Percentiles rank a stretch among this genome's conserved stretches.
Evolutionary conservation across 2,329 filamentous ascomycete genomes (phyloP).

Genomic region (Claviceps arundinis): DNA sequence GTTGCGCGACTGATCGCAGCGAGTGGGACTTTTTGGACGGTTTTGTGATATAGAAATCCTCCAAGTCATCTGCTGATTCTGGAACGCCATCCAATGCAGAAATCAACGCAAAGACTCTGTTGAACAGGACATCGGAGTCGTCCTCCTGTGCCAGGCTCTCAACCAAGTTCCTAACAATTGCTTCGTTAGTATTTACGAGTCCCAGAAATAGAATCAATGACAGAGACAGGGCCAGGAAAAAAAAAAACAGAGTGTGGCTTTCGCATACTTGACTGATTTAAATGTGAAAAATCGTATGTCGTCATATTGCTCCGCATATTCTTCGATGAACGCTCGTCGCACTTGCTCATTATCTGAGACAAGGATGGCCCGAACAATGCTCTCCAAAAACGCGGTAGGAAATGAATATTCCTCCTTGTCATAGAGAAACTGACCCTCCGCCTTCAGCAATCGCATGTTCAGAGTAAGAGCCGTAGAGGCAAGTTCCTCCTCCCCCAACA

Average conservation of each 20-base stretch:
- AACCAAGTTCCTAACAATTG: conserved; percentile 13
- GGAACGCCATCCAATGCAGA: conserved; percentile 59
- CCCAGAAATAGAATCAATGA: neutral
- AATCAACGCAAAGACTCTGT: conserved; percentile 48
- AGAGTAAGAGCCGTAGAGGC: conserved; percentile 62
- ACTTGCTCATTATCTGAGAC: conserved; percentile 42
- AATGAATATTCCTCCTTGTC: conserved; percentile 55
- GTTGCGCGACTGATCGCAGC: conserved; percentile 50
- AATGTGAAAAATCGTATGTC: conserved; percentile 80
- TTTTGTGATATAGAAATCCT: conserved; percentile 52
- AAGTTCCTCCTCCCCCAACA: conserved; percentile 49
- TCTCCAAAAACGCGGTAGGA: conserved; percentile 51
- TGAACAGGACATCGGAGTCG: conserved; percentile 26
- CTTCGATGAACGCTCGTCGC: conserved; percentile 61
- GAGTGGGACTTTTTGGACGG: conserved; percentile 56
- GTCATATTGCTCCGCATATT: conserved; percentile 67
- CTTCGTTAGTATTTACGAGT: conserved; percentile 1
- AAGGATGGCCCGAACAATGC: conserved; percentile 51
- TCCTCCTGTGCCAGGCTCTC: conserved; percentile 12
- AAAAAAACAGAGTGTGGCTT: neutral
- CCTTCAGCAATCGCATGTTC: conserved; percentile 73
- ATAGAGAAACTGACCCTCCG: conserved; percentile 52
- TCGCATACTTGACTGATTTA: conserved; percentile 49
- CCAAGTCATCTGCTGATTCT: conserved; percentile 49
- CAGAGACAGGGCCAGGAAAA: neutral